Conservation (phyloP, 495 filamentous ascomycete species). For the Penicillium maclennaniae region DNA sequence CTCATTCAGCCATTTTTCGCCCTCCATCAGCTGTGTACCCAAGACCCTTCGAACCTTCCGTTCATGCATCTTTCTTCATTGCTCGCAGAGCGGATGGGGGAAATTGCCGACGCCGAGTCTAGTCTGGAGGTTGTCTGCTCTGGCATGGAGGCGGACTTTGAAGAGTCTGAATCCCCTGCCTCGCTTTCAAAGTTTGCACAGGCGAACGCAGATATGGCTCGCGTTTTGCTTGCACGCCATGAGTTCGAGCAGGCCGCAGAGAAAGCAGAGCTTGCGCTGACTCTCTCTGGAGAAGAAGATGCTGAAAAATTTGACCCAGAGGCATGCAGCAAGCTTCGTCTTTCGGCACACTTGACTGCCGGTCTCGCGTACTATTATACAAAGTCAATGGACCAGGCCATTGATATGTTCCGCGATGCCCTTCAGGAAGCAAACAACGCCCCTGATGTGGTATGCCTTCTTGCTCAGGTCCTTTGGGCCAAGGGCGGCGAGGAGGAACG, state of each 20-base stretch:
- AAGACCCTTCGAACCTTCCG: conserved; percentile 61
- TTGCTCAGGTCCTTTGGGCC: conserved; percentile 90
- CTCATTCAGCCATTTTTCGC: conserved; percentile 81
- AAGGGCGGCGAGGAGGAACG: conserved; percentile 73
- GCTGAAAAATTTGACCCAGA: conserved; percentile 53
- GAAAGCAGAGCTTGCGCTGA: conserved; percentile 66
- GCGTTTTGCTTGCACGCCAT: conserved; percentile 65
- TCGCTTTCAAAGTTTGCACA: conserved; percentile 73
- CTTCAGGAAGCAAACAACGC: conserved; percentile 72
- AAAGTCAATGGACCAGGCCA: conserved; percentile 57
- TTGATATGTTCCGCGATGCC: conserved; percentile 76
- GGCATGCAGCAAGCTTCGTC: conserved; percentile 58
- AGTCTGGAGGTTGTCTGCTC: conserved; percentile 63
- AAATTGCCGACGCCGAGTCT: conserved; percentile 59
- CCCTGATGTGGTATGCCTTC: conserved; percentile 81
- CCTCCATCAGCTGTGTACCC: conserved; percentile 70
- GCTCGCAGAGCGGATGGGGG: conserved; percentile 72
- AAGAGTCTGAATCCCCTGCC: conserved; percentile 68
- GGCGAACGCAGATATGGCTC: conserved; percentile 82
- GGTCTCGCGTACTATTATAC: conserved; percentile 76
- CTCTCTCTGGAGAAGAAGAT: conserved; percentile 59
- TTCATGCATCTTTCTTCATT: conserved; percentile 76
- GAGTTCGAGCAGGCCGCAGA: conserved; percentile 64
- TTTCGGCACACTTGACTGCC: conserved; percentile 82
- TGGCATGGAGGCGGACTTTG: conserved; percentile 73